phyloP scores from a whole-genome alignment of 495 filamentous ascomycete species.

The Trichoderma orchidacearum region DNA sequence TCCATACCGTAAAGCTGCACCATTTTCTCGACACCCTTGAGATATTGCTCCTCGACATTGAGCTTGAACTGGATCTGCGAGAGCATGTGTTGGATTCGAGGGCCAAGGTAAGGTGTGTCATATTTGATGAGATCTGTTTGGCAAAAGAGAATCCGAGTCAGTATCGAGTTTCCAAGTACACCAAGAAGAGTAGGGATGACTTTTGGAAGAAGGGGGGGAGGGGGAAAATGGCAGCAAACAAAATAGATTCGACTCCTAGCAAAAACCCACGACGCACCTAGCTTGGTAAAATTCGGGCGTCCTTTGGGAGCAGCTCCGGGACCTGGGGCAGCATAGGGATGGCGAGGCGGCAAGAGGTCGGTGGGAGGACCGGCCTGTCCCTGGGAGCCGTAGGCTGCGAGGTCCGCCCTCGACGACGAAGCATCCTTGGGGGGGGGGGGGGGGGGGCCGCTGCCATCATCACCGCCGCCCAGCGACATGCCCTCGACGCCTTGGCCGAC shows the following conservation, averaged over 20 bases:
- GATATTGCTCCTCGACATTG: constrained; percentile 98
- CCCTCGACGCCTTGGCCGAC: constrained; percentile 50
- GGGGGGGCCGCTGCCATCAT: constrained; percentile 29
- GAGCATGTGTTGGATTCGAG: constrained; percentile 97
- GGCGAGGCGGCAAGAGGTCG: constrained; percentile 69
- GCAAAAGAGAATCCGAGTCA: too few relatives aligned
- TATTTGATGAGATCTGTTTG: constrained; percentile 98
- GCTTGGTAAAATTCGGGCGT: constrained; percentile 85
- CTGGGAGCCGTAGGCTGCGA: constrained; percentile 31
- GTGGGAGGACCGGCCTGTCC: constrained; percentile 35
- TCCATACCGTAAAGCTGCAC: constrained; percentile 94
- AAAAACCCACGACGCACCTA: constrained; percentile 48
- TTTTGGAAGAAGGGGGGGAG: not conserved
- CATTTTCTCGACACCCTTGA: constrained; percentile 99
- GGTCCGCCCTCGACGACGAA: constrained; percentile 19
- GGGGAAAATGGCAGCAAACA: not conserved
- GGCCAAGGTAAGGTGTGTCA: constrained; percentile 88
- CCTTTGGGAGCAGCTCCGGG: constrained; percentile 58
- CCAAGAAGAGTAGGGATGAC: too few relatives aligned
- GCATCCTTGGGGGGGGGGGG: constrained; percentile 57
- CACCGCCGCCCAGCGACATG: constrained; percentile 37
- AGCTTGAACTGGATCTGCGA: constrained; percentile 98
- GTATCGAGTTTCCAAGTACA: too few relatives aligned
- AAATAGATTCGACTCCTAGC: not conserved
- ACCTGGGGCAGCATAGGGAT: constrained; percentile 64